Conservation (phyloP, 768 basidiomycete genomes). For the Suillus americanus region DNA sequence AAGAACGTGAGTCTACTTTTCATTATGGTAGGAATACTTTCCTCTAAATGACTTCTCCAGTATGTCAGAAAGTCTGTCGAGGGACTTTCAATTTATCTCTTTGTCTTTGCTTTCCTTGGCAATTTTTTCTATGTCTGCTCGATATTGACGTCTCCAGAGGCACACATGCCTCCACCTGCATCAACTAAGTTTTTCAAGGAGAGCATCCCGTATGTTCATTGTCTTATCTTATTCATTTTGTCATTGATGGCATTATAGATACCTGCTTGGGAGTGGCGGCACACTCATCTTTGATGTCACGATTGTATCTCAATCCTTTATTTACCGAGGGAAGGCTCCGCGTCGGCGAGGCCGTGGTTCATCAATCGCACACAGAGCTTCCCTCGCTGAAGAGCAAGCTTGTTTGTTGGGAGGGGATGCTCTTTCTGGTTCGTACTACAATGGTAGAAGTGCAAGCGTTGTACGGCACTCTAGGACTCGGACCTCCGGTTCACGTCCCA, state of each 20-base stretch:
- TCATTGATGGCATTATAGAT: constrained; percentile 43
- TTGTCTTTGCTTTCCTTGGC: constrained; percentile 91
- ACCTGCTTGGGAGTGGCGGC: constrained; percentile 88
- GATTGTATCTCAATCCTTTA: constrained; percentile 81
- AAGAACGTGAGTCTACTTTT: constrained; percentile 75
- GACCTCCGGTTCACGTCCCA: constrained; percentile 25
- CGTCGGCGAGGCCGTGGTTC: constrained; percentile 32
- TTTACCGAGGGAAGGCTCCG: constrained; percentile 61
- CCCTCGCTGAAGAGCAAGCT: constrained; percentile 47
- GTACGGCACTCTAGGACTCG: constrained; percentile 38
- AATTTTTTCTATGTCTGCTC: constrained; percentile 93
- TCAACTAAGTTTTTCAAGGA: constrained; percentile 72
- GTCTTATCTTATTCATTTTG: constrained; percentile 2
- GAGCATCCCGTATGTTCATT: constrained; percentile 72
- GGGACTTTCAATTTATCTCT: constrained; percentile 92
- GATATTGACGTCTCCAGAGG: constrained; percentile 75
- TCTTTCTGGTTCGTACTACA: constrained; percentile 29
- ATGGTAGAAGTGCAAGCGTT: constrained; percentile 23
- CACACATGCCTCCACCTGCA: constrained; percentile 54
- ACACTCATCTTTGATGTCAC: constrained; percentile 92
- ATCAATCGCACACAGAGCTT: constrained; percentile 25
- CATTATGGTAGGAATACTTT: constrained; percentile 2
- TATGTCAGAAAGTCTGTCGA: constrained; percentile 89
- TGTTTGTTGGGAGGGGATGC: constrained; percentile 47
- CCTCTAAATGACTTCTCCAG: constrained; percentile 37